Base-by-base conservation (phyloP, 495 filamentous ascomycete species). In the Elasticomyces elasticus region DNA sequence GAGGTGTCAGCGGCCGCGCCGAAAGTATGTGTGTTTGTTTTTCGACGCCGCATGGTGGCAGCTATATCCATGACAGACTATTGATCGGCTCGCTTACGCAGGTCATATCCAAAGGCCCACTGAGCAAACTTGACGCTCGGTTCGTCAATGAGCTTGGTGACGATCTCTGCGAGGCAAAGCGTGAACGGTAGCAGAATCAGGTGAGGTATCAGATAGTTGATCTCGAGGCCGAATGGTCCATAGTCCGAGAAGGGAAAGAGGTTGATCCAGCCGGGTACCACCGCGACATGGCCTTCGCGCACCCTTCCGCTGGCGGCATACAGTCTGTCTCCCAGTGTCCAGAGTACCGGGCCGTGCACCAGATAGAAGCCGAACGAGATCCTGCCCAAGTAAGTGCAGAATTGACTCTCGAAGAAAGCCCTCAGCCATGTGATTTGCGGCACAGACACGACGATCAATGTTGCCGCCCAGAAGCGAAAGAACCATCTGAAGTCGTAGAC, bases 101-200 rank as follows among this genome's bases (percentile, higher is more conserved):
- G n/a, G n/a, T n/a, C n/a, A n/a, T n/a, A n/a, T n/a, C 31, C 31
- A 37, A 37, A 37, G 10, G 31, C 31, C 79, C 79, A 80, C 43
- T 68, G 68, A 22, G 74, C 64, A 59, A 82, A 72, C 52, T 62
- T 68, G 27, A 81, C 68, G 46, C 73, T 76, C 0, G 78, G 80
- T 58, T 78, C 73, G 58, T 83, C 80, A 50, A 83, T 64, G 27
- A 72, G 26, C 58, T 67, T 72, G 9, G 79, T 81, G 19, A 74
- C 69, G 3, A 81, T 33, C 53, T 81, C 79, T 15, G 78, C 76
- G n/a, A 72, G 25, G 67, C 75, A 82, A 0, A 83, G 60, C 0
- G 78, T 83, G 19, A 79, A 43, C 1, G 79, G 78, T 46, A 82
- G 59, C 2, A 81, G 50, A 28, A 83, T 67, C 30, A 81, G 25